These are phyloP conservation scores for Ophiostoma novo-ulmi DNA, from an alignment of 2,329 filamentous ascomycete species.

Conservation along the genomic window DNA sequence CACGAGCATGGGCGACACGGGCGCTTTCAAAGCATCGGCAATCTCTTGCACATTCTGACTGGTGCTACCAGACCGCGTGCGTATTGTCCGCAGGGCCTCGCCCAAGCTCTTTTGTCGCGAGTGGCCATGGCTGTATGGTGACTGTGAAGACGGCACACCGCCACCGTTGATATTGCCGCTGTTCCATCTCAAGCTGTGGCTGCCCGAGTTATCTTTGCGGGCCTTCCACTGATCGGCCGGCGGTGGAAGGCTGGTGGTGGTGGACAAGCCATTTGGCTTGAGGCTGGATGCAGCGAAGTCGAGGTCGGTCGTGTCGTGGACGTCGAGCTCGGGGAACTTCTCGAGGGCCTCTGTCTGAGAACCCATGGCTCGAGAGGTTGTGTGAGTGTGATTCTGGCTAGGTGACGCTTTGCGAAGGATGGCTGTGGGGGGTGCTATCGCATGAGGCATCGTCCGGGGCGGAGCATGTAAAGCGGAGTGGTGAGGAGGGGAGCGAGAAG, in stretches of 20 bases:
- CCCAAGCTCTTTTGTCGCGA: constrained; percentile 77
- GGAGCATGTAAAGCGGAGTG: neutral
- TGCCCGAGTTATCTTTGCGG: constrained; percentile 45
- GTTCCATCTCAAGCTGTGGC: constrained; percentile 35
- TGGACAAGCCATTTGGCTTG: constrained; percentile 33
- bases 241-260: constrained; percentile 30
- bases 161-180: neutral
- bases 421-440: constrained; percentile 17
- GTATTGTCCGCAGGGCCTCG: constrained; percentile 80
- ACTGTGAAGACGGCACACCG: neutral
- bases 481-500: neutral
- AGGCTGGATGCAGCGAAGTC: constrained; percentile 26
- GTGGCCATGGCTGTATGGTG: constrained; percentile 44
- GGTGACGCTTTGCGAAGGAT: constrained; percentile 19
- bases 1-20: constrained; percentile 84
- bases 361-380: constrained; percentile 21
- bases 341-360: constrained; percentile 40
- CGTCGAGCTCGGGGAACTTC: constrained; percentile 55
- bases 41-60: constrained; percentile 92
- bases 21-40: constrained; percentile 82
- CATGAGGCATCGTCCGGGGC: constrained; percentile 26
- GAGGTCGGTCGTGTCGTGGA: constrained; percentile 25
- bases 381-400: constrained; percentile 8
- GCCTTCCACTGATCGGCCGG: constrained; percentile 53
- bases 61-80: constrained; percentile 75